phyloP scores from a whole-genome alignment of 139 green algal genomes.

The Asterochloris sp. region DNA sequence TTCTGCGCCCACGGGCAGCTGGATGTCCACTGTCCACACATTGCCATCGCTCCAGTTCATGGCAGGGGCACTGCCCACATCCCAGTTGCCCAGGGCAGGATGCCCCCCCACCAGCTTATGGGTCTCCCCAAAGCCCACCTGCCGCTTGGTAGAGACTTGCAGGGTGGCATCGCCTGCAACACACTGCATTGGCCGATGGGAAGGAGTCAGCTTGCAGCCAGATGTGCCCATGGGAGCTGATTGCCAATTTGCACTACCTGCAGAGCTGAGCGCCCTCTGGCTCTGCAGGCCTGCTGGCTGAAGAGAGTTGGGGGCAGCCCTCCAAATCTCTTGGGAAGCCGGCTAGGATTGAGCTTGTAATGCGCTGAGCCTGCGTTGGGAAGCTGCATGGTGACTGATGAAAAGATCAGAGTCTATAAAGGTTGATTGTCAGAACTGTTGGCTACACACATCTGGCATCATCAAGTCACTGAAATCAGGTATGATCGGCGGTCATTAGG shows the following conservation, averaged over 20 bases:
- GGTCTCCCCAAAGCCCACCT: conserved; percentile 26
- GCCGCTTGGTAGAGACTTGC: not conserved
- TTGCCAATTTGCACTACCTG: not conserved
- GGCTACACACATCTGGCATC: too few relatives aligned
- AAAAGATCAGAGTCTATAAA: too few relatives aligned
- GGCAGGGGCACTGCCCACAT: conserved; percentile 22
- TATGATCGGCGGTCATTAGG: too few relatives aligned
- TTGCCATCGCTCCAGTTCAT: conserved; percentile 56
- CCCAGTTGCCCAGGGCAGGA: conserved; percentile 41
- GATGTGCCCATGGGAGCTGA: not conserved
- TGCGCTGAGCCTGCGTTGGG: too few relatives aligned
- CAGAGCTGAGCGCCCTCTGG: not conserved
- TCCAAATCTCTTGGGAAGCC: too few relatives aligned
- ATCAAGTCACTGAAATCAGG: too few relatives aligned
- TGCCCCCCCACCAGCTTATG: conserved; percentile 41
- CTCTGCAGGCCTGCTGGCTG: not conserved
- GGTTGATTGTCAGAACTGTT: too few relatives aligned
- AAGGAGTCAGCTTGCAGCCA: not conserved
- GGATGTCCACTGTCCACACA: conserved; percentile 38
- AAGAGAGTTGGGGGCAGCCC: too few relatives aligned
- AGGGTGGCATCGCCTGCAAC: not conserved
- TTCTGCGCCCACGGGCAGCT: conserved; percentile 23
- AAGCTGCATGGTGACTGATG: too few relatives aligned
- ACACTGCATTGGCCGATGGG: not conserved
- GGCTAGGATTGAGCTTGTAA: too few relatives aligned